Evolutionary conservation across 192 early-diverging fungal species (phyloP), one percentile per base, ranked within the genome.

Genomic region (Rhizophagus prolifer): DNA sequence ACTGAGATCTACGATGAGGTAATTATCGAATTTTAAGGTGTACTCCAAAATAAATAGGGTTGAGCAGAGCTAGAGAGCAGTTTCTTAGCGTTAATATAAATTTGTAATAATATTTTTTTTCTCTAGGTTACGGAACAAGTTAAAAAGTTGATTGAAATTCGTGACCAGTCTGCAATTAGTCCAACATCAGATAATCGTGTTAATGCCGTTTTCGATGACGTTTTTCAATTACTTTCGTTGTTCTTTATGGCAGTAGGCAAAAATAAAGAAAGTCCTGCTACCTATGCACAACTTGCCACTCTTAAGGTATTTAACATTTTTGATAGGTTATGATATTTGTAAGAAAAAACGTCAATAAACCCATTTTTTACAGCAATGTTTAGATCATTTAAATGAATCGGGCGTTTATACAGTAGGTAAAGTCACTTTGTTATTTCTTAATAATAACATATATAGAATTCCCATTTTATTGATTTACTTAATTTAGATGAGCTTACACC

Each of bases 171-270:
- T 19, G n/a, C 78, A 31, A 78, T 75, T 78, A 71, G 41, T 26
- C 50, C 78, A 13, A 28, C 62, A 25, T 68, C 25, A 8, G 74
- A 80, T 25, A 84, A 90, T 80, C 79, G 89, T 60, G 82, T 92
- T 26, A 91, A 94, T 76, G 88, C 86, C 59, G 88, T 92, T 36
- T 81, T 94, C 16, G 92, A 94, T 65, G 92, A 94, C 58, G 88
- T 91, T 67, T 91, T 91, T 85, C 88, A 91, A 38, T 83, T 94
- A 46, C 87, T 94, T 38, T 94, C 92, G 31, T 79, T 94, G 64
- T 94, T 92, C 77, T 94, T 91, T 77, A 85, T 94, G 84, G 89
- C 88, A 26, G 78, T 92, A 62, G 92, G 92, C 46, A 92, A 91
- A 75, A 92, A 89, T 78, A 87, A 88, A 69, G 92, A 94, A 79